Evolutionary conservation across 345 rosid species (phyloP).

Genomic region (Streptanthus diversifolius): DNA sequence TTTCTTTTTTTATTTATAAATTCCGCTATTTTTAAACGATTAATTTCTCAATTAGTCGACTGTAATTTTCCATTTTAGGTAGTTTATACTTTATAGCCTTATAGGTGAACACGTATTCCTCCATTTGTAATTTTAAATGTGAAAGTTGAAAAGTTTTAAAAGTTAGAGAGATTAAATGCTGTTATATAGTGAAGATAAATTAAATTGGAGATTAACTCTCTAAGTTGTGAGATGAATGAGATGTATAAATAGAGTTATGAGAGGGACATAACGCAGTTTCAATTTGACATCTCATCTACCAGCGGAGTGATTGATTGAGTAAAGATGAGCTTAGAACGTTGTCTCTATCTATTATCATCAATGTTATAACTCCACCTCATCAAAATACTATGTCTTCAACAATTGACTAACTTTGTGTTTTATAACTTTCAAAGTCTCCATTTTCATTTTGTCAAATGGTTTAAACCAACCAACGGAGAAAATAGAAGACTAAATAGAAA

Average conservation of each 20-base stretch:
- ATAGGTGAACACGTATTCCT: background rate
- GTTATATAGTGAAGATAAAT: background rate
- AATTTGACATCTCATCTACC: slow-evolving; percentile 32
- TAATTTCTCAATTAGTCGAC: slow-evolving; percentile 13
- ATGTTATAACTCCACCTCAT: slow-evolving; percentile 27
- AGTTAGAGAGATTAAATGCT: background rate
- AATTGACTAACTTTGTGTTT: slow-evolving; percentile 10
- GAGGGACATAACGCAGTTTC: slow-evolving; percentile 24
- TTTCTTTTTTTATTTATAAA: background rate
- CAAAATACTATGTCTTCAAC: background rate
- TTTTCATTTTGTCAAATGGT: background rate
- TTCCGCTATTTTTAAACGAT: background rate
- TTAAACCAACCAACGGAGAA: slow-evolving; percentile 8
- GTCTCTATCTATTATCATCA: slow-evolving; percentile 18
- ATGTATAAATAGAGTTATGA: slow-evolving; percentile 5
- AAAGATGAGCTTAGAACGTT: slow-evolving; percentile 8
- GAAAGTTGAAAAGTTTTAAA: background rate
- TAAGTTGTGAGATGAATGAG: background rate
- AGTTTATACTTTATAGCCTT: background rate
- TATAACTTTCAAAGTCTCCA: slow-evolving; percentile 1
- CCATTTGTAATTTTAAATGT: background rate
- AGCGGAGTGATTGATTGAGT: slow-evolving; percentile 24
- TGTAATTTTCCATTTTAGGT: slow-evolving; percentile 9
- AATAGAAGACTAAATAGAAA: background rate
- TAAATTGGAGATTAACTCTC: background rate